These are phyloP conservation scores for Actinomortierella wolfii DNA, from an alignment of 371 early-diverging fungal genomes.

Conservation along the genomic window DNA sequence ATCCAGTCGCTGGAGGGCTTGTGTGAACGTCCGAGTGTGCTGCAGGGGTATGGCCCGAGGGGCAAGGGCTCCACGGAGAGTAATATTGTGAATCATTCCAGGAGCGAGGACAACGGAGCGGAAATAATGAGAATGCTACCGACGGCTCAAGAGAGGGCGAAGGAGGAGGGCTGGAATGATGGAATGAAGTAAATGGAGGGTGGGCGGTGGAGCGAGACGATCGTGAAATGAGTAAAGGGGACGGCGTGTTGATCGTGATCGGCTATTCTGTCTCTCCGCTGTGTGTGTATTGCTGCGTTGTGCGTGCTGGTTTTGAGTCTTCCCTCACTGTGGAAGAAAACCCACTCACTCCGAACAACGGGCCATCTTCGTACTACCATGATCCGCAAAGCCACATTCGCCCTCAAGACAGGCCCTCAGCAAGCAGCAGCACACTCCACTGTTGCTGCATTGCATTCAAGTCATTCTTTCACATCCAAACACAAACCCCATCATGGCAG, in stretches of 20 bases:
- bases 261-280: too few species aligned
- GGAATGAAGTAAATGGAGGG: background rate
- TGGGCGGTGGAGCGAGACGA: background rate
- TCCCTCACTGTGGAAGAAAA: too few species aligned
- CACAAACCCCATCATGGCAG: conserved; percentile 18
- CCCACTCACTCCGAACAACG: background rate
- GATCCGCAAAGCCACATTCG: too few species aligned
- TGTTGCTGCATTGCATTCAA: background rate
- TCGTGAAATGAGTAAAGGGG: background rate
- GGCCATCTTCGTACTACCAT: background rate
- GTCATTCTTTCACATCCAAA: background rate
- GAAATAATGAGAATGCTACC: background rate
- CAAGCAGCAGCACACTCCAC: background rate
- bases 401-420: background rate
- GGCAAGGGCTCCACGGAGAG: too few species aligned
- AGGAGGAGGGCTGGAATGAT: background rate
- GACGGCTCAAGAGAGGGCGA: background rate
- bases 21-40: too few species aligned
- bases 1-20: too few species aligned
- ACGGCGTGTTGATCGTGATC: background rate
- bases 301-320: too few species aligned
- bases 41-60: too few species aligned
- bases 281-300: too few species aligned
- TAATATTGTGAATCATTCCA: too few species aligned
- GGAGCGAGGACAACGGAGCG: too few species aligned